A percentile compares a stretch with the other conserved stretches of the same genome.
These are phyloP conservation scores for Chenopodium suecicum DNA, from an alignment of 148 eudicot species.

Conservation along the genomic window DNA sequence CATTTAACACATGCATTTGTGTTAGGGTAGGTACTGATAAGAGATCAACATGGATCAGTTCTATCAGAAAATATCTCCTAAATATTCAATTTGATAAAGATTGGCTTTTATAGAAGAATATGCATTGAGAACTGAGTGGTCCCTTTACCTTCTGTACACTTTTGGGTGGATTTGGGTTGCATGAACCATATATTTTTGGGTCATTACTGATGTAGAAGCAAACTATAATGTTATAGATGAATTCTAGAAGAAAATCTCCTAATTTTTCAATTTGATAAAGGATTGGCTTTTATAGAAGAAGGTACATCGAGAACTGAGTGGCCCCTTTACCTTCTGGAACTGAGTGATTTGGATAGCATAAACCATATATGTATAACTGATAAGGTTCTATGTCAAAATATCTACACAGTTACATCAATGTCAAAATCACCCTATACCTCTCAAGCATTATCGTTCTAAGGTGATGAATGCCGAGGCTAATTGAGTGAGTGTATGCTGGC, in stretches of 20 bases:
- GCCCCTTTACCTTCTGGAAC: neutral
- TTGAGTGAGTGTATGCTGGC: neutral
- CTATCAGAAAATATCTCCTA: neutral
- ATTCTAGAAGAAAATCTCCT: neutral
- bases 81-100: neutral
- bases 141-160: neutral
- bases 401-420: neutral
- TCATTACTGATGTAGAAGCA: no score
- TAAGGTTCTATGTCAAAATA: neutral
- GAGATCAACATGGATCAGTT: neutral
- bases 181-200: neutral
- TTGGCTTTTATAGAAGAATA: neutral
- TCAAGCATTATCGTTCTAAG: neutral
- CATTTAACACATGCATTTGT: no score
- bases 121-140: neutral
- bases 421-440: neutral
- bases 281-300: neutral
- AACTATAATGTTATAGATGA: neutral
- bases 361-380: neutral
- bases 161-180: neutral
- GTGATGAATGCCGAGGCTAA: neutral
- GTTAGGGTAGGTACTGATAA: no score
- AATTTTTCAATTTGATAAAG: neutral
- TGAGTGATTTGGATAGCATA: neutral
- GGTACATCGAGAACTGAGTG: neutral